Percentiles rank a stretch among this genome's conserved stretches.
These are phyloP conservation scores for Schizonepeta tenuifolia DNA, from an alignment of 257 asterid species.

Conservation along the genomic window DNA sequence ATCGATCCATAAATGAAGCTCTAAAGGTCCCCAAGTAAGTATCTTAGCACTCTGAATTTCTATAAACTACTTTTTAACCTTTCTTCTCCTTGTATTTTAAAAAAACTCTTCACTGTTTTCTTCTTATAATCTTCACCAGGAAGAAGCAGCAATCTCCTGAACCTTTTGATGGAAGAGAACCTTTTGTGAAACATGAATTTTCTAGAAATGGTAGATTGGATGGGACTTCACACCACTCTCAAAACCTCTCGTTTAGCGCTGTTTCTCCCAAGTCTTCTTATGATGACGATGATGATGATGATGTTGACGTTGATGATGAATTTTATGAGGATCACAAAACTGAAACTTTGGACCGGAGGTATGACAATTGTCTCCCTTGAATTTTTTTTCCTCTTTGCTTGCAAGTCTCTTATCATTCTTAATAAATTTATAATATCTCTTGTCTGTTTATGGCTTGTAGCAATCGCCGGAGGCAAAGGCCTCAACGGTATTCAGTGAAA, in stretches of 20 bases:
- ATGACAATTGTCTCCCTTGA: constrained; percentile 7
- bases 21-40: constrained; percentile 89
- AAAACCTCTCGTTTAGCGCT: constrained; percentile 44
- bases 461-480: constrained; percentile 88
- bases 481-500: constrained; percentile 75
- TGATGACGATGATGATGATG: constrained; percentile 45
- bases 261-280: constrained; percentile 68
- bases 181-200: constrained; percentile 51
- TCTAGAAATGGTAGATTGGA: constrained; percentile 68
- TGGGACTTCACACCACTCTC: constrained; percentile 66
- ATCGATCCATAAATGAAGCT: constrained; percentile 91
- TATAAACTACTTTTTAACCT: constrained; percentile 20
- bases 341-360: constrained; percentile 81
- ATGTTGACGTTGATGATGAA: constrained; percentile 46
- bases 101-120: not conserved
- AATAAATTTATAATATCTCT: constrained; percentile 8
- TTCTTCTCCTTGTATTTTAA: not conserved
- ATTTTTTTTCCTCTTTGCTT: not conserved
- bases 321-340: constrained; percentile 52
- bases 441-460: constrained; percentile 44
- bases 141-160: constrained; percentile 71
- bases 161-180: constrained; percentile 61
- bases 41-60: constrained; percentile 27
- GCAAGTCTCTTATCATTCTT: not conserved
- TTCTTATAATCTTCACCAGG: constrained; percentile 48